phyloP scores from a whole-genome alignment of 1,284 basidiomycete genomes.

The Heterobasidion irregulare region DNA sequence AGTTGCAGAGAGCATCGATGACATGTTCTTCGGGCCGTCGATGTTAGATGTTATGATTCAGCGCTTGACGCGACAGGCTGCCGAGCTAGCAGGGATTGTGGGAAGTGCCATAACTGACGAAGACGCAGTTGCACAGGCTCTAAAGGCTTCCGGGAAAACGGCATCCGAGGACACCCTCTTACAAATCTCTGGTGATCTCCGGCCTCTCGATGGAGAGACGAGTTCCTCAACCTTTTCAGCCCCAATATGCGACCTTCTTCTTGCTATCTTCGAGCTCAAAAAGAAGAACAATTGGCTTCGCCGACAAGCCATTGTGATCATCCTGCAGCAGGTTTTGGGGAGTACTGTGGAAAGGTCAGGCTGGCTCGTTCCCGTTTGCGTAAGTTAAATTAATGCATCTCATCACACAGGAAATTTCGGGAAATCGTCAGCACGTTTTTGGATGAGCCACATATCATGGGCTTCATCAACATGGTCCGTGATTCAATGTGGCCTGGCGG shows the following conservation, averaged over 20 bases:
- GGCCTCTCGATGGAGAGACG: constrained; percentile 77
- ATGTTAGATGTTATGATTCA: constrained; percentile 94
- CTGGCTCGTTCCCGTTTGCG: constrained; percentile 12
- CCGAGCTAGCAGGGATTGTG: constrained; percentile 78
- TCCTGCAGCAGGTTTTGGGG: constrained; percentile 91
- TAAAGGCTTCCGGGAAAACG: constrained; percentile 58
- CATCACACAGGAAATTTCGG: constrained; percentile 68
- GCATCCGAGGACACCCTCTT: constrained; percentile 59
- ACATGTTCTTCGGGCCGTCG: constrained; percentile 87
- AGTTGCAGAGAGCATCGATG: constrained; percentile 87
- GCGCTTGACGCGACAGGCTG: constrained; percentile 79
- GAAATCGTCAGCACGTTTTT: constrained; percentile 62
- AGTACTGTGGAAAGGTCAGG: constrained; percentile 86
- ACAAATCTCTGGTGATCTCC: constrained; percentile 65
- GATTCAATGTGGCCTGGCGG: constrained; percentile 82
- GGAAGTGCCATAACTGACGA: constrained; percentile 77
- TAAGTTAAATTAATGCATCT: neutral
- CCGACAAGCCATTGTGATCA: constrained; percentile 93
- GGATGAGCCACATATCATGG: constrained; percentile 62
- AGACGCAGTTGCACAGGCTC: constrained; percentile 71
- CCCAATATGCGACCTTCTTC: constrained; percentile 89
- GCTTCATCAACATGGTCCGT: constrained; percentile 58
- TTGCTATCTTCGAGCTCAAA: constrained; percentile 91
- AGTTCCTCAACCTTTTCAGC: constrained; percentile 83
- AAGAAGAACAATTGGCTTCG: constrained; percentile 95